Evolutionary conservation across 495 filamentous ascomycete genomes (phyloP).

Genomic region (Tirmania nivea): DNA sequence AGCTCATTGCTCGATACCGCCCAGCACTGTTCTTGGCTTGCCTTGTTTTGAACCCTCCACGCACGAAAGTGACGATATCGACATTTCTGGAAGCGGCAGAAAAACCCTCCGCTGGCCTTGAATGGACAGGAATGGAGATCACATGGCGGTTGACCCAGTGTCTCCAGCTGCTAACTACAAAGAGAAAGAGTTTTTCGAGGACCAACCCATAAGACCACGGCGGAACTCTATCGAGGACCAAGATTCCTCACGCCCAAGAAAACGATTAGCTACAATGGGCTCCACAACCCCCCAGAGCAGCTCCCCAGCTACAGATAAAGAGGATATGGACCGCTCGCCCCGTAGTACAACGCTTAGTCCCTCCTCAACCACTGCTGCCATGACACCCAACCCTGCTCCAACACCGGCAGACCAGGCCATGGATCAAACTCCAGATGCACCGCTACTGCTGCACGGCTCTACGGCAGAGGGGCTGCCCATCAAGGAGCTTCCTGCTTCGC

Average conservation of each 20-base stretch:
- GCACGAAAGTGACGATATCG: no score
- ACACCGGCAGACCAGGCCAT: neutral
- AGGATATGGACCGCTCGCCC: neutral
- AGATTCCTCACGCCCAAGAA: constrained; percentile 16
- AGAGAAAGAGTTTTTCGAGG: constrained; percentile 17
- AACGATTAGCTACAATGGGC: constrained; percentile 19
- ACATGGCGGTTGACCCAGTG: constrained; percentile 18
- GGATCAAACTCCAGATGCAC: neutral
- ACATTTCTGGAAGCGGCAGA: no score
- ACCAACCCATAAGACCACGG: constrained; percentile 16
- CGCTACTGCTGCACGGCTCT: neutral
- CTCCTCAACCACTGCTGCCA: neutral
- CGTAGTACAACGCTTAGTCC: neutral
- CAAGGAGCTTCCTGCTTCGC: neutral
- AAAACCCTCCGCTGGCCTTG: neutral
- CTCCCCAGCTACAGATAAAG: neutral
- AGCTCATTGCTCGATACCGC: no score
- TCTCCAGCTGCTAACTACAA: constrained; percentile 16
- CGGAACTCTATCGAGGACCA: constrained; percentile 21
- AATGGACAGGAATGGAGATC: constrained; percentile 20
- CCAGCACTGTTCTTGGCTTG: no score
- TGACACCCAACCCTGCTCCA: neutral
- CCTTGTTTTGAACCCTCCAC: no score
- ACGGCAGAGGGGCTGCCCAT: neutral
- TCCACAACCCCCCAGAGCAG: constrained; percentile 10